Percentiles rank a stretch among this genome's conserved stretches.
Evolutionary conservation across 2,329 filamentous ascomycete genomes (phyloP).

Genomic region (Alternaria sp.): DNA sequence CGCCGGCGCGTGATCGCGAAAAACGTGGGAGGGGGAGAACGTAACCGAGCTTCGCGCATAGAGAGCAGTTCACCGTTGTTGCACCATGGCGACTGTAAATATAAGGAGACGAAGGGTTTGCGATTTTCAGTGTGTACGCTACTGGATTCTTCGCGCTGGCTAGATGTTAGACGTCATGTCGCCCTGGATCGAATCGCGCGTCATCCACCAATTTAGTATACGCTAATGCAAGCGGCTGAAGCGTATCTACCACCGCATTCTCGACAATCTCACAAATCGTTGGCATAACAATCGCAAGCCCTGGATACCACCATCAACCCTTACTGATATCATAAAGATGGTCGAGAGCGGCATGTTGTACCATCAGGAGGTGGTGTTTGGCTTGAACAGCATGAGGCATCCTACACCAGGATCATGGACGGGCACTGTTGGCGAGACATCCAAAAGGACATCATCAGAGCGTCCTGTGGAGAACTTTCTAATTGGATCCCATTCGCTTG

Average conservation of each 20-base stretch:
- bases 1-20: conserved; percentile 11
- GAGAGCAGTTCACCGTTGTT: background rate
- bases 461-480: background rate
- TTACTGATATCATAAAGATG: background rate
- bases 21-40: conserved; percentile 2
- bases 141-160: conserved; percentile 3
- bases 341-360: background rate
- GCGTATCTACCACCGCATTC: background rate
- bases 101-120: background rate
- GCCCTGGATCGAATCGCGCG: conserved; percentile 15
- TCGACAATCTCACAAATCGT: background rate
- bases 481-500: background rate
- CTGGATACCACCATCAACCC: background rate
- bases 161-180: conserved; percentile 23
- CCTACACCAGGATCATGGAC: background rate
- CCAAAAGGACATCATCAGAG: background rate
- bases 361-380: background rate
- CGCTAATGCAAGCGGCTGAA: conserved; percentile 18
- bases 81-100: background rate
- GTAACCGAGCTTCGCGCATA: conserved; percentile 22
- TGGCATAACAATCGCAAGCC: background rate
- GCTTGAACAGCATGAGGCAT: background rate
- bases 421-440: background rate
- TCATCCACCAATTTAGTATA: conserved; percentile 16
- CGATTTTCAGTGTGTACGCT: background rate